Base-by-base conservation (phyloP, 1,284 basidiomycete species). In the Wallemia mellicola region DNA sequence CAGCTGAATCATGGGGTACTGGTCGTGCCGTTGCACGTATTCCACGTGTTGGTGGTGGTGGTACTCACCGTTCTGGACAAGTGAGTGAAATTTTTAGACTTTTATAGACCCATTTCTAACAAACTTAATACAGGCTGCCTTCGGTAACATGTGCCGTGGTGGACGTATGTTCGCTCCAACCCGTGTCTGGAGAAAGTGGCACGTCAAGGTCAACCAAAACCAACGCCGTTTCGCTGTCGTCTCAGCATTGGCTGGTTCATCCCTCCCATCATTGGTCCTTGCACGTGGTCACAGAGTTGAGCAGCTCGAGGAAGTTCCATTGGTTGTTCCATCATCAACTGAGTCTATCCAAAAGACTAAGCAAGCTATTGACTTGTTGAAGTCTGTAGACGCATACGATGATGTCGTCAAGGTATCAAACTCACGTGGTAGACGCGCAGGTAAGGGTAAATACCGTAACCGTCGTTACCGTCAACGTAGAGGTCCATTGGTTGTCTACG, bases 141-240 rank as follows among this genome's bases (percentile, higher is more conserved):
- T 98, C 76, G 94, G 92, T 71, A 94, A 95, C 82, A 94, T 95
- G 89, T 94, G 88, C 77, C 85, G 89, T 74, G 91, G 92, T 71
- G 94, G 92, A 79, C 89, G 92, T 72, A 98, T 99, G 92, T 98
- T 98, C 75, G 91, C 92, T 56, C 92, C 94, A 54, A 98, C 92
- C 75, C 96, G 94, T 79, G 87, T 82, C 70, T 98, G 92, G 92
- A 83, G 94, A 75, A 92, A 83, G 73, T 99, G 94, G 94, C 92
- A 96, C 76, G 85, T 98, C 77, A 99, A 96, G 79, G 86, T 89
- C 65, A 95, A 94, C 82, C 86, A 91, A 78, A 94, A 92, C 79
- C 92, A 98, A 76, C 86, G 86, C 72, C 87, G 94, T 66, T 98
- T 88, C 73, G 94, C 94, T 62, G 83, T 87, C 64, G 92, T 95